Evolutionary conservation across 2,329 filamentous ascomycete genomes (phyloP), one percentile per base, ranked within the genome.

Genomic region (Herpomyces periplanetae): DNA sequence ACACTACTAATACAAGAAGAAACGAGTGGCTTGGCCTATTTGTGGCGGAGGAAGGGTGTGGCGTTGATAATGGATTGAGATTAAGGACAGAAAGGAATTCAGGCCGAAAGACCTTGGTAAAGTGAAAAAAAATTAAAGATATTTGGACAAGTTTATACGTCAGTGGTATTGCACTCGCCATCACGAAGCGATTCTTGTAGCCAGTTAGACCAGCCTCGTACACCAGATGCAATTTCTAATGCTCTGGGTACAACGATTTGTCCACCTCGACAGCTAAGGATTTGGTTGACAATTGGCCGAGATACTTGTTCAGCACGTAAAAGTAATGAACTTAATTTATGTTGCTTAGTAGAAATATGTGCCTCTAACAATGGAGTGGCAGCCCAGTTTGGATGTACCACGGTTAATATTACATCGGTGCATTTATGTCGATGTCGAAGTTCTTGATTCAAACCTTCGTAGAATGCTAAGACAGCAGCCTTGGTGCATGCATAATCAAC

Each of bases 401-500:
- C 32, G 4, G 36, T 36, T 5, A 38, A 38, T 29, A 44, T 37
- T 22, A 41, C 36, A 11, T 32, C 35, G 2, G 32, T 30, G 3
- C 35, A 34, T 7, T 36, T 31, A 18, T 42, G 37, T 30, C 28
- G 34, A 8, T 29, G 20, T 9, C 30, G 30, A 17, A 42, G 21
- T 23, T 43, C 39, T 26, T 36, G 34, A 3, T 32, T 28, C 23
- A 41, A 21, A 13, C 39, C 39, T 34, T 54, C 49, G 25, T 54
- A 47, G 30, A 53, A 49, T 3, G 43, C 37, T 16, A 52, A 30
- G 0, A 46, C 44, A 10, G 40, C 46, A 0, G 42, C 41, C 30
- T 54, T 54, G 17, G 43, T 43, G 19, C 39, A 39, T 16, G 36
- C 39, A 29, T 54, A 55, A 24, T 51, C 46, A 5, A 42, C 42